Percentiles rank a stretch among this genome's conserved stretches.
Evolutionary conservation across 768 basidiomycete genomes (phyloP).

Genomic region (Candolleomyces efflorescens): DNA sequence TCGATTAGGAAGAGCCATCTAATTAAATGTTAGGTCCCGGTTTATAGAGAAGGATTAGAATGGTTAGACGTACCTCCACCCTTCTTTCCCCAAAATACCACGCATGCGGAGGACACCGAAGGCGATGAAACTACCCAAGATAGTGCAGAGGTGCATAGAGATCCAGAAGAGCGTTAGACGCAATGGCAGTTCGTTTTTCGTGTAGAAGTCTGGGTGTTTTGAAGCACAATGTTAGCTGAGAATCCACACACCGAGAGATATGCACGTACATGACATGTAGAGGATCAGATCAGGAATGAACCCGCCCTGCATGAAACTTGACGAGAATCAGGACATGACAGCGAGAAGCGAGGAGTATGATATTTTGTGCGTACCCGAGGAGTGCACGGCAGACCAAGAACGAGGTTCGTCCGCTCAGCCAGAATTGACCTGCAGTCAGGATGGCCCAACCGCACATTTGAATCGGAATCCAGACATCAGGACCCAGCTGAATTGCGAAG

Average conservation of each 20-base stretch:
- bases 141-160: conserved; percentile 39
- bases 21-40: background rate
- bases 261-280: conserved; percentile 51
- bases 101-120: conserved; percentile 60
- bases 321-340: background rate
- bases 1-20: conserved; percentile 61
- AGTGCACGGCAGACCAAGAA: conserved; percentile 48
- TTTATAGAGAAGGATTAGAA: background rate
- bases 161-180: conserved; percentile 56
- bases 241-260: background rate
- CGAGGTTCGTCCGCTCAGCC: conserved; percentile 45
- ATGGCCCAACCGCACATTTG: conserved; percentile 56
- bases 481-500: conserved; percentile 37
- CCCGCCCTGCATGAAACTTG: conserved; percentile 26
- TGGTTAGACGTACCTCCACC: conserved; percentile 36
- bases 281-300: conserved; percentile 59
- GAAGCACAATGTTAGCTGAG: background rate
- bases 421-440: conserved; percentile 50
- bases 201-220: conserved; percentile 51
- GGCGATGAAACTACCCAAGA: conserved; percentile 52
- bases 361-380: conserved; percentile 31
- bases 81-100: conserved; percentile 46
- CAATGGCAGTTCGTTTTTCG: conserved; percentile 52
- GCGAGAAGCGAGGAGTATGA: background rate
- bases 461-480: conserved; percentile 60